Evolutionary conservation across 2,329 filamentous ascomycete species (phyloP), one percentile per base, ranked within the genome.

Genomic region (Aphanocladium album): DNA sequence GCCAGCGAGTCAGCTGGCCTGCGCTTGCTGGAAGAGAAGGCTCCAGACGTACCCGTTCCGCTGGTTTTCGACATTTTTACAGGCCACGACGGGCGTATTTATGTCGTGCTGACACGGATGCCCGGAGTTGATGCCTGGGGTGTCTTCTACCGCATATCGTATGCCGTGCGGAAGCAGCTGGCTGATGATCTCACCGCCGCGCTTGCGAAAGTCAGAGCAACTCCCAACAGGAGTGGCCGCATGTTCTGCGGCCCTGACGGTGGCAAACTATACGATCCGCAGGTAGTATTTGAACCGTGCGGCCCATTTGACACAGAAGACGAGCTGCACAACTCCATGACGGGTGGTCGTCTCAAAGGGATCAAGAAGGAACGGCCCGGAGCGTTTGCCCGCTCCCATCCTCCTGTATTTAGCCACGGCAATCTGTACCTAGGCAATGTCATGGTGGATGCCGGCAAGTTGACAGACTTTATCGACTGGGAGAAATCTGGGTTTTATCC

Each of bases 391-490:
- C 35, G 16, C 4, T 11, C 35, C 3, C 35, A 39, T 39, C 9
- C 35, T 16, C 33, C 47, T 19, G 47, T 19, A 12, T 77, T 76
- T 63, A 76, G 73, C 1, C 73, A 78, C 55, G 69, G 69, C 11
- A 73, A 78, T 60, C 66, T 77, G 6, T 70, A 68, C 14, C 64
- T 65, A 37, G 65, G 68, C 6, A 77, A 77, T 53, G 74, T 78
- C 53, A 75, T 78, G 56, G 72, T 74, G 39, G 65, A 72, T 8
- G 63, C 73, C 60, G 72, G 71, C 17, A 66, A 68, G 46, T 61
- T 77, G n/a, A 67, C 69, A 11, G 74, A 70, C 23, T 74, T 76
- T 39, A 66, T 78, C 63, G 73, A 77, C 47, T 77, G 73, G 75
- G 73, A 77, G 65, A 63, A 56, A 43, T 65, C 69, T 21, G 72